Evolutionary conservation across 2,329 filamentous ascomycete genomes (phyloP).

Genomic region (Dendryphion nanum): DNA sequence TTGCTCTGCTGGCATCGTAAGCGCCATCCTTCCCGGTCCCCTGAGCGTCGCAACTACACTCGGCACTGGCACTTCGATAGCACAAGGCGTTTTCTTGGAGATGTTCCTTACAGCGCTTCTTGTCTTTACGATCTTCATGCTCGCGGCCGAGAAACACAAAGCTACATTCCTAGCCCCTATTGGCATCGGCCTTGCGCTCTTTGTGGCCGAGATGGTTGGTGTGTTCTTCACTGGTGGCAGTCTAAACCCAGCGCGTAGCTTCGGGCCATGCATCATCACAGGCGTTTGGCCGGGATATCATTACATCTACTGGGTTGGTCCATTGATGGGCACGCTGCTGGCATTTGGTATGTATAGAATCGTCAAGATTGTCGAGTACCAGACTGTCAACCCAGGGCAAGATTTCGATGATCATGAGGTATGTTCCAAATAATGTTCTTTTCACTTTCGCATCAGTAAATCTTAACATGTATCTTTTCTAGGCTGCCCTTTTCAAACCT

Average conservation of each 20-base stretch:
- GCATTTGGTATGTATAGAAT: conserved; percentile 41
- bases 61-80: conserved; percentile 24
- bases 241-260: conserved; percentile 42
- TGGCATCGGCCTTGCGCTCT: conserved; percentile 69
- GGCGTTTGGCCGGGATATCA: conserved; percentile 39
- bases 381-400: conserved; percentile 43
- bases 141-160: conserved; percentile 72
- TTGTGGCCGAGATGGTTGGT: conserved; percentile 57
- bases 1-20: conserved; percentile 32
- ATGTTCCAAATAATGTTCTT: too few relatives aligned
- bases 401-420: conserved; percentile 40
- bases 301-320: conserved; percentile 45
- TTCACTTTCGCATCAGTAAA: neutral
- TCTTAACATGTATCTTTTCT: neutral
- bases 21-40: conserved; percentile 34
- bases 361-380: conserved; percentile 42
- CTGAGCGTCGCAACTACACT: conserved; percentile 38
- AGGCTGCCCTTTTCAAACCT: conserved; percentile 29
- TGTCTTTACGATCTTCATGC: conserved; percentile 53
- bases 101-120: conserved; percentile 41
- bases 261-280: conserved; percentile 43
- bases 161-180: conserved; percentile 70
- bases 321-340: conserved; percentile 35
- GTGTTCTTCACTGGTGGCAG: conserved; percentile 46
- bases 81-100: conserved; percentile 40